Percentiles rank a stretch among this genome's conserved stretches.
phyloP scores from a whole-genome alignment of 257 asterid genomes.

The Leonotis leonurus region DNA sequence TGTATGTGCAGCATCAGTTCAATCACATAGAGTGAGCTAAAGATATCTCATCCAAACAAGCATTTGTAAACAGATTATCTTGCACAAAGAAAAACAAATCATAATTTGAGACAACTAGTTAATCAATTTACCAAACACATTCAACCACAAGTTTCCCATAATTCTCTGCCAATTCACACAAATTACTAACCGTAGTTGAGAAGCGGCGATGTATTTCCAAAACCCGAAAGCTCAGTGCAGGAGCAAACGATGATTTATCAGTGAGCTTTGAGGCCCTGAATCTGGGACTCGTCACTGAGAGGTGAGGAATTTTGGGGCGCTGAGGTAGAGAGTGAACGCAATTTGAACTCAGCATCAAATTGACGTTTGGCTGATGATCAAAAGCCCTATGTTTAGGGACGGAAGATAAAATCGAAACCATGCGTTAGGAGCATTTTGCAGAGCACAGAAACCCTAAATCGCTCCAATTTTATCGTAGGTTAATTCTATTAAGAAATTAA shows the following conservation, averaged over 20 bases:
- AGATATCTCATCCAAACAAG: not conserved
- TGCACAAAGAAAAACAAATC: not conserved
- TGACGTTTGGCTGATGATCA: conserved; percentile 12
- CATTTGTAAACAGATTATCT: not conserved
- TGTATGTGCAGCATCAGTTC: not conserved
- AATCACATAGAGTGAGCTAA: conserved; percentile 1
- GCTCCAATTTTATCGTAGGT: conserved; percentile 9
- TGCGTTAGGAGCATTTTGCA: conserved; percentile 44
- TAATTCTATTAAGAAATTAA: conserved; percentile 1
- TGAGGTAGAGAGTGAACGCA: conserved; percentile 46
- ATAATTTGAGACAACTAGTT: not conserved
- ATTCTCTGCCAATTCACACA: not conserved
- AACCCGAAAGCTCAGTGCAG: conserved; percentile 25
- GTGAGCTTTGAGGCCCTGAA: conserved; percentile 40
- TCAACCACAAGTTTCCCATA: not conserved
- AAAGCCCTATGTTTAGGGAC: conserved; percentile 35
- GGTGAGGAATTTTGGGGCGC: conserved; percentile 28
- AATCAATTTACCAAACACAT: not conserved
- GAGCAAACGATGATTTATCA: conserved; percentile 32
- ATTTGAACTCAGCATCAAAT: conserved; percentile 68
- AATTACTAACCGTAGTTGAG: conserved; percentile 45
- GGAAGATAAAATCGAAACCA: conserved; percentile 32
- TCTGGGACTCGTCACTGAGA: conserved; percentile 25
- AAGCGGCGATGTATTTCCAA: conserved; percentile 33
- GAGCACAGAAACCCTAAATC: conserved; percentile 34